Base-by-base conservation (phyloP, 257 asterid species). In the Hygrophila difformis region DNA sequence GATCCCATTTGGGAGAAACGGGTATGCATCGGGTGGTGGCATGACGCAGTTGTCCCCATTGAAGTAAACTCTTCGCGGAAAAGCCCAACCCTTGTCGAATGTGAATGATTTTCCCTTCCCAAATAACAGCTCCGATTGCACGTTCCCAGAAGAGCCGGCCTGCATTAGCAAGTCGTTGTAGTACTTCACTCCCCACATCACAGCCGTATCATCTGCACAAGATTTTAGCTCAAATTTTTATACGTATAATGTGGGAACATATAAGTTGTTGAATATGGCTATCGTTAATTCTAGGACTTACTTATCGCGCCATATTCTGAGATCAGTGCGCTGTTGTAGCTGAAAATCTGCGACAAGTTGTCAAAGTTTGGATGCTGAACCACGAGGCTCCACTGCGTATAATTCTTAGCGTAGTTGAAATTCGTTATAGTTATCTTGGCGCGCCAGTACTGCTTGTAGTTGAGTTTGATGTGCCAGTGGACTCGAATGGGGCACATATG, bases 321-420 rank as follows among this genome's bases (percentile, higher is more conserved):
- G 1, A 88, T 76, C 3, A 95, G 88, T 84, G 84, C 78, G 81
- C 84, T 81, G 49, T 78, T 93, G 24, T 84, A 88, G 87, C 97
- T 88, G 46, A 88, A 88, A 35, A 88, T 91, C 77, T 84, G 87
- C 21, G 97, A 84, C 1, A 84, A 83, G 11, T 89, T 82, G 69
- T 79, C 81, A 61, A 89, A 87, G 66, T 89, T 89, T 8, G 96
- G 97, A 54, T 89, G 96, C 77, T 82, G 97, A 22, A 77, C 86
- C 8, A 80, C 87, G 13, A 86, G 88, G 16, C 84, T 86, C 97
- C 97, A 87, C 36, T 63, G 69, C 7, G 93, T 80, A 68, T 73
- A 87, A 62, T 87, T 87, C 75, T 67, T 44, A 47, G 70, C 49
- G 72, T 82, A 80, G 73, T 87, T 87, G 62, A 87, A 87, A 64